Evolutionary conservation across 441 rosid genomes (phyloP).

Genomic region (Erodium texanum): DNA sequence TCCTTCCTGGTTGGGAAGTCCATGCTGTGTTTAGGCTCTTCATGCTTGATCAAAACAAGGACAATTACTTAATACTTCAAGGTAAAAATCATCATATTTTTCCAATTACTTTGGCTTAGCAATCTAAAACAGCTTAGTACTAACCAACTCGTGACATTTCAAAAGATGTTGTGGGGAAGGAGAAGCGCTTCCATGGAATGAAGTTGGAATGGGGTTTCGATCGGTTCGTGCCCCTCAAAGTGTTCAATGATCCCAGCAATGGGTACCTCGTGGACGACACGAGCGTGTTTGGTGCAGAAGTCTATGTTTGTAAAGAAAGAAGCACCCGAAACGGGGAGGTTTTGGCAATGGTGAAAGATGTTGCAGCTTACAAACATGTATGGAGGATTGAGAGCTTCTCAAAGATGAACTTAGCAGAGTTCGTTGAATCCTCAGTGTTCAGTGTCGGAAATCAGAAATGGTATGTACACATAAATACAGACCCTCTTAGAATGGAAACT

Average conservation of each 20-base stretch:
- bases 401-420: slow-evolving; percentile 10
- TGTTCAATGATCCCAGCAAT: slow-evolving; percentile 24
- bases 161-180: slow-evolving; percentile 26
- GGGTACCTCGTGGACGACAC: slow-evolving; percentile 33
- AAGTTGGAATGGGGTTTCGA: slow-evolving; percentile 39
- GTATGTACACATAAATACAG: slow-evolving; percentile 17
- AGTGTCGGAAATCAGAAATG: slow-evolving; percentile 27
- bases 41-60: slow-evolving; percentile 49
- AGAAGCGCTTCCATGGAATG: slow-evolving; percentile 28
- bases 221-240: slow-evolving; percentile 19
- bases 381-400: slow-evolving; percentile 38
- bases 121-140: no score
- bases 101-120: no score
- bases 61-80: slow-evolving; percentile 37
- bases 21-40: slow-evolving; percentile 38
- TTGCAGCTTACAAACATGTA: slow-evolving; percentile 11
- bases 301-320: slow-evolving; percentile 44
- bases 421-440: slow-evolving; percentile 17
- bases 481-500: no score
- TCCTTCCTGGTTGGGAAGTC: slow-evolving; percentile 44
- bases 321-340: slow-evolving; percentile 42
- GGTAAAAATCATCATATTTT: slow-evolving; percentile 33
- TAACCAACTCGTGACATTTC: no score
- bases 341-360: slow-evolving; percentile 33
- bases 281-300: slow-evolving; percentile 59